Evolutionary conservation across 2,329 filamentous ascomycete genomes (phyloP).

Genomic region (Fusarium lyarnte): DNA sequence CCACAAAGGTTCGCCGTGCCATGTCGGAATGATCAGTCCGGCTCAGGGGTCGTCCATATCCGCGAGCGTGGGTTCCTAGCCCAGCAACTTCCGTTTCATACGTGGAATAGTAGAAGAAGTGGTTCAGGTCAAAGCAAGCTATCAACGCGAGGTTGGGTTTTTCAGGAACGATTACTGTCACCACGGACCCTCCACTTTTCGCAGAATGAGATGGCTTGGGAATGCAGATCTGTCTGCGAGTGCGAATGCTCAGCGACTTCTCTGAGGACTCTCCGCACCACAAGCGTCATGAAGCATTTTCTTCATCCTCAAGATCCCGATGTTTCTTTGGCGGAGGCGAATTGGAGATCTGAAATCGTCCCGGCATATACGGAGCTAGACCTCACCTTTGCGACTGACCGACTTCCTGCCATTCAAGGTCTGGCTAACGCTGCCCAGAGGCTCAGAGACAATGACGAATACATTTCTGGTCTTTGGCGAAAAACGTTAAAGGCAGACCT

Average conservation of each 20-base stretch:
- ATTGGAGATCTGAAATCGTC: background rate
- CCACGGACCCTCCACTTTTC: background rate
- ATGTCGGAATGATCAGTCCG: background rate
- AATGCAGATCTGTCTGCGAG: background rate
- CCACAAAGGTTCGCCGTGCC: background rate
- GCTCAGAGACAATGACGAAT: background rate
- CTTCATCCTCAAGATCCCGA: background rate
- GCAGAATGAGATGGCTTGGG: background rate
- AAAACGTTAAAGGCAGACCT: background rate
- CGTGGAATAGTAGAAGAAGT: background rate
- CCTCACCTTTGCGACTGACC: background rate
- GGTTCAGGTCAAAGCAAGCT: background rate
- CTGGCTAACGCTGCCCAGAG: background rate
- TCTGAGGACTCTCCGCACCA: background rate
- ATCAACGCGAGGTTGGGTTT: background rate
- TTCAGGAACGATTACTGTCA: background rate
- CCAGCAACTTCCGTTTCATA: background rate
- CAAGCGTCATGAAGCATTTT: background rate
- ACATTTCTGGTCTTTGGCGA: background rate
- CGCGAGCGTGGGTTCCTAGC: background rate
- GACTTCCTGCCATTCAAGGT: background rate
- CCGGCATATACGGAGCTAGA: background rate
- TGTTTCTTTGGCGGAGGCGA: background rate
- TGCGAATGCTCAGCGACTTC: constrained; percentile 1
- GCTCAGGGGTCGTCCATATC: background rate